Base-by-base conservation (phyloP, 129 eudicot genomes). In the Centella asiatica region DNA sequence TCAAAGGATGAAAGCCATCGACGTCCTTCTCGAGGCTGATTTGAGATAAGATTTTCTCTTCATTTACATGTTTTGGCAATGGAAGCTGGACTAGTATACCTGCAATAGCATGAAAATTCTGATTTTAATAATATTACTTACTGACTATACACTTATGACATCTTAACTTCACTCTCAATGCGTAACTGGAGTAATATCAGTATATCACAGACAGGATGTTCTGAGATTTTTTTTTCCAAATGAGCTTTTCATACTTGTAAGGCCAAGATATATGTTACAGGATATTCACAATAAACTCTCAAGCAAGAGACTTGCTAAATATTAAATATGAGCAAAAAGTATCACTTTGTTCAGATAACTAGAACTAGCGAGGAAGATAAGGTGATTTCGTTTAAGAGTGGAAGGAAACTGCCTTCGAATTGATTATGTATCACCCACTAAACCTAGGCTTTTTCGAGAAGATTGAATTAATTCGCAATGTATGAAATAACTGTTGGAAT, bases 51-150 rank as follows among this genome's bases (percentile, higher is more conserved):
- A 93, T 78, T 57, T 78, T 87, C 74, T 87, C 99, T 77, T 93
- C 99, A 63, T 85, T 82, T 55, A 93, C 87, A 70, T 93, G 99
- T 73, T 93, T 87, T 10, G 99, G 99, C 57, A 93, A 78, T 22
- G 99, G 99, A 73, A 93, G 99, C 71, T 93, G 99, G 61, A 93
- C 99, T 69, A 93, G 69, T 74, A 93, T 93, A 64, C 99, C 99
- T 93, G 80, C 76, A 76, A 24, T 58, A 40, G 61, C 29, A 61
- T 0, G 33, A 60, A 31, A 18, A 42, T 46, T 40, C 24, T 6
- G 4, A n/a, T n/a, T n/a, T 53, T 49, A 13, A 52, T 36, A 36
- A 19, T 24, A n/a, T 32, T 47, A 33, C 49, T 37, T 58, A 12
- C 10, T 3, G 1, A 18, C 37, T 2, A 15, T 14, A n/a, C 9